These are phyloP conservation scores for Ceratobasidium sp. DNA, from an alignment of 1,284 basidiomycete species.

Conservation along the genomic window DNA sequence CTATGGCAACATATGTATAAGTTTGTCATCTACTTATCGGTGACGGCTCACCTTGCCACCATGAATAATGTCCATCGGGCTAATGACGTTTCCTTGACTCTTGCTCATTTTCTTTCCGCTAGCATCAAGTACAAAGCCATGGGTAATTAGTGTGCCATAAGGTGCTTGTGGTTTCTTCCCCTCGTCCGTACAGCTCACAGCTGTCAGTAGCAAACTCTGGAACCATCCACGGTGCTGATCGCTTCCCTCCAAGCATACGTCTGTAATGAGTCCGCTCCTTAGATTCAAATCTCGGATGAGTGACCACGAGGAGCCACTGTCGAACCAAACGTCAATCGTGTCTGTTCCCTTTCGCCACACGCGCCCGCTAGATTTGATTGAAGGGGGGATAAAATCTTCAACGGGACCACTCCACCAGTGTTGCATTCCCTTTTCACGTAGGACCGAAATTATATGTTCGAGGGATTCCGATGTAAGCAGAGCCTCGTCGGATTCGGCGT, in stretches of 20 bases:
- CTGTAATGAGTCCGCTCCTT: conserved; percentile 63
- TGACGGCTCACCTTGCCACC: conserved; percentile 76
- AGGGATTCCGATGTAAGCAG: conserved; percentile 77
- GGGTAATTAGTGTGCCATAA: conserved; percentile 88
- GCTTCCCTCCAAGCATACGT: conserved; percentile 94
- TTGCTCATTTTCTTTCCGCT: conserved; percentile 99
- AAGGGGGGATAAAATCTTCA: conserved; percentile 81
- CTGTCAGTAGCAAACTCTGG: conserved; percentile 92
- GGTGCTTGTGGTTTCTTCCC: conserved; percentile 60
- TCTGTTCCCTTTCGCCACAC: conserved; percentile 84
- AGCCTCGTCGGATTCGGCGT: conserved; percentile 69
- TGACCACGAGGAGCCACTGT: conserved; percentile 96
- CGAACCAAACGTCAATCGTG: conserved; percentile 99
- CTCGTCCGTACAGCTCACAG: conserved; percentile 65
- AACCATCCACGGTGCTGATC: conserved; percentile 99
- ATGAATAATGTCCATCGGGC: conserved; percentile 81
- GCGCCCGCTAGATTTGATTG: conserved; percentile 57
- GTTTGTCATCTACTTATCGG: not conserved
- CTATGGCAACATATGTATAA: conserved; percentile 54
- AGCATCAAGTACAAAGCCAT: conserved; percentile 96
- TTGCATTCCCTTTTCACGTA: conserved; percentile 77
- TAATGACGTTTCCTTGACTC: conserved; percentile 91
- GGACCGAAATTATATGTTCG: conserved; percentile 78
- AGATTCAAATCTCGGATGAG: conserved; percentile 64
- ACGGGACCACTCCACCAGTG: conserved; percentile 94